These are phyloP conservation scores for Kazachstania sp. DNA, from an alignment of 1,139 yeast species.

Conservation along the genomic window DNA sequence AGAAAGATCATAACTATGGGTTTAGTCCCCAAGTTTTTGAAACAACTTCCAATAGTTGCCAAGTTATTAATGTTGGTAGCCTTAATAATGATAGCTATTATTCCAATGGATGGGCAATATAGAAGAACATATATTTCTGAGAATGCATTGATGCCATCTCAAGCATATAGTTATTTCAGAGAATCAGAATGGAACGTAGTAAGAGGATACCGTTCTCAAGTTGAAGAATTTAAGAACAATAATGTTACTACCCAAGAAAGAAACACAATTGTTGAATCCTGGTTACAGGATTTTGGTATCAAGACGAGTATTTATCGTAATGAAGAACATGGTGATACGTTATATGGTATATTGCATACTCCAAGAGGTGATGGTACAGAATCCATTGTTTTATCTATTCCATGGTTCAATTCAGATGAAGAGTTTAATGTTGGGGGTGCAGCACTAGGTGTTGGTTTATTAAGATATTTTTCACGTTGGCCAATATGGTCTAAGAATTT, in stretches of 20 bases:
- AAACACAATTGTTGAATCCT: conserved; percentile 41
- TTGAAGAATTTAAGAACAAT: conserved; percentile 30
- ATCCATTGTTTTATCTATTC: conserved; percentile 84
- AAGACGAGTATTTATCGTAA: conserved; percentile 48
- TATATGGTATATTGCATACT: conserved; percentile 82
- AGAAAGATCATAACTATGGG: conserved; percentile 50
- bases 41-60: conserved; percentile 53
- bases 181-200: conserved; percentile 93
- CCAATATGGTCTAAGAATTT: conserved; percentile 95
- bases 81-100: conserved; percentile 52
- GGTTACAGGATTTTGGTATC: conserved; percentile 70
- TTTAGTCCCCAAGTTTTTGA: conserved; percentile 48
- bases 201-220: conserved; percentile 61
- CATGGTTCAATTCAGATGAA: conserved; percentile 63
- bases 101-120: conserved; percentile 74
- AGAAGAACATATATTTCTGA: conserved; percentile 83
- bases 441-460: conserved; percentile 61
- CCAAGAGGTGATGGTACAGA: conserved; percentile 96
- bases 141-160: conserved; percentile 95
- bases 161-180: conserved; percentile 83
- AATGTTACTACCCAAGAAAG: conserved; percentile 31
- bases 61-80: conserved; percentile 54
- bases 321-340: conserved; percentile 41
- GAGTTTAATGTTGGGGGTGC: conserved; percentile 70
- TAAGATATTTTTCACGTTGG: conserved; percentile 74